A percentile compares a stretch with the other conserved stretches of the same genome.
Evolutionary conservation across 768 basidiomycete species (phyloP).

Genomic region (Chalciporus piperatus): DNA sequence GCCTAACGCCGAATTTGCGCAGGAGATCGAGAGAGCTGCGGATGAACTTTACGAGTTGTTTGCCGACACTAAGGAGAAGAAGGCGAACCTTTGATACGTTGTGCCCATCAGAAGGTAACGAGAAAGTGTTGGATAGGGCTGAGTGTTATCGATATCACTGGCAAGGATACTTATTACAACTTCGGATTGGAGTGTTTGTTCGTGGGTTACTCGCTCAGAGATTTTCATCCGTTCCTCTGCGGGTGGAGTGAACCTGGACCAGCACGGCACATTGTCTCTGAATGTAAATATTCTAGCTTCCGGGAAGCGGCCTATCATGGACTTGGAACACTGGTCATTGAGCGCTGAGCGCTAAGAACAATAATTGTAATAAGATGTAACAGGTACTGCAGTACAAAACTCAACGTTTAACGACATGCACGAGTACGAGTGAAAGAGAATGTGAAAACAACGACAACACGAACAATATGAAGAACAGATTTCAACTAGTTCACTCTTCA

Average conservation of each 20-base stretch:
- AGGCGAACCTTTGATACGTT: conserved; percentile 19
- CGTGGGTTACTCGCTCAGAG: too few species aligned
- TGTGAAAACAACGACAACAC: not conserved
- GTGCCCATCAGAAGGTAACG: not conserved
- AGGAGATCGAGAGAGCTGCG: conserved; percentile 62
- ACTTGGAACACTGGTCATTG: not conserved
- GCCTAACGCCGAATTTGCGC: conserved; percentile 71
- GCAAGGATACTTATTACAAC: too few species aligned
- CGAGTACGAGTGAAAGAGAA: not conserved
- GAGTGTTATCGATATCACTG: too few species aligned
- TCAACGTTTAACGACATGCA: conserved; percentile 2
- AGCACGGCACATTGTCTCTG: too few species aligned
- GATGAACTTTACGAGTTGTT: conserved; percentile 72
- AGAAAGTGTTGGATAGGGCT: too few species aligned
- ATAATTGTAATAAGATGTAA: conserved; percentile 4
- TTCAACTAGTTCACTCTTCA: conserved; percentile 20
- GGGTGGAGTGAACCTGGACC: too few species aligned
- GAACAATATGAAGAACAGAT: conserved; percentile 6
- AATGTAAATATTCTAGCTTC: too few species aligned
- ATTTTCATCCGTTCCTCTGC: too few species aligned
- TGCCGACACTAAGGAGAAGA: conserved; percentile 5
- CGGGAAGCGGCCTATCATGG: too few species aligned
- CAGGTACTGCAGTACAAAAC: conserved; percentile 2
- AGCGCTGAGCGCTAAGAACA: not conserved
- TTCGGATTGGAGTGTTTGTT: too few species aligned